Evolutionary conservation across 768 basidiomycete genomes (phyloP).

Genomic region (Dentipellis sp.): DNA sequence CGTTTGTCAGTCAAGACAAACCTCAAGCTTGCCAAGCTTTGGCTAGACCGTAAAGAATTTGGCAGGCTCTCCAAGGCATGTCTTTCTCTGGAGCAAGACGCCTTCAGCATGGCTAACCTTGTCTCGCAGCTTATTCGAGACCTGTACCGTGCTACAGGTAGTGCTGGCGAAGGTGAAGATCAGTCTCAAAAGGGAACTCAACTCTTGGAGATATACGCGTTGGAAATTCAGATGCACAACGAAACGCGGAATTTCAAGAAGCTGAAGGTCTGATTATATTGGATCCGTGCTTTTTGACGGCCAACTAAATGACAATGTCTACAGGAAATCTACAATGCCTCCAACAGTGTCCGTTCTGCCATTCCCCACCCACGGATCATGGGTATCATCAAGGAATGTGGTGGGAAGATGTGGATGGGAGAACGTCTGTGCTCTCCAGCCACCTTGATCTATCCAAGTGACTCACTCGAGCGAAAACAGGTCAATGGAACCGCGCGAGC

Average conservation of each 20-base stretch:
- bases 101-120: background rate
- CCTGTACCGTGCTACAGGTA: constrained; percentile 56
- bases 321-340: constrained; percentile 96
- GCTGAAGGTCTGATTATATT: constrained; percentile 55
- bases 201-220: constrained; percentile 91
- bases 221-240: constrained; percentile 99
- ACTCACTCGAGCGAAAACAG: constrained; percentile 27
- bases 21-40: constrained; percentile 92
- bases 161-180: constrained; percentile 57
- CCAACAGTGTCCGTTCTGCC: constrained; percentile 85
- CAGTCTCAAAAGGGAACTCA: constrained; percentile 93
- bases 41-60: constrained; percentile 94
- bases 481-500: constrained; percentile 94
- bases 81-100: background rate
- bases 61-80: constrained; percentile 68
- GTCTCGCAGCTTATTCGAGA: constrained; percentile 61
- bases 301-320: background rate
- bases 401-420: constrained; percentile 99
- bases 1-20: constrained; percentile 93
- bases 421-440: constrained; percentile 53
- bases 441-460: background rate
- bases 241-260: constrained; percentile 95
- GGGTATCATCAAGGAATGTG: constrained; percentile 98
- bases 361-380: constrained; percentile 98
- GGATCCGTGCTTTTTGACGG: background rate